Evolutionary conservation across 345 rosid species (phyloP), one percentile per base, ranked within the genome.

Genomic region (Cardamine occulta): DNA sequence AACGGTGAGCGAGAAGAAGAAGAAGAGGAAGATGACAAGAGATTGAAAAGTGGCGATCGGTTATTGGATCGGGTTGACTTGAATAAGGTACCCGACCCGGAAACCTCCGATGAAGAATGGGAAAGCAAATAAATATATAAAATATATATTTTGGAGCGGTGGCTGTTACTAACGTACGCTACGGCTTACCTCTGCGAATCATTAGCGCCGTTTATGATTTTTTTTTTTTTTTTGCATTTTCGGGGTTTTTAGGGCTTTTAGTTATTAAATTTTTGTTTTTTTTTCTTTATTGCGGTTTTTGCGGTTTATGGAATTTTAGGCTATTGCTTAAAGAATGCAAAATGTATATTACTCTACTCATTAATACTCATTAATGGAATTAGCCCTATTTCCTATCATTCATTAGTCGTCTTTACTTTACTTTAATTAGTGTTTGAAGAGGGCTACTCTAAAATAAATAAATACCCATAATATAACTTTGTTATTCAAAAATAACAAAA

Each of bases 21-120:
- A 1, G 82, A 47, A 0, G 72, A 28, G 10, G 67, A n/a, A 11
- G 26, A 66, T 9, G 78, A 66, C 5, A 67, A 73, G 68, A 80
- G 82, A 60, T 68, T 81, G 61, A 85, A 80, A 81, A 77, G 72
- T 23, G 80, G 83, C 21, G 78, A 73, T 48, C 80, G 95, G 66
- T 74, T 87, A 5, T 61, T 81, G 79, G 87, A 77, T 63, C 86
- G 91, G 85, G 94, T 89, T 51, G 99, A 92, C 76, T 82, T 95
- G 90, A 95, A 95, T 72, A 90, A 95, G 72, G 3, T 87, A 63
- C 99, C 99, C 81, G 96, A 92, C 87, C 94, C 97, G 81, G 99
- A 95, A 74, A 91, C 86, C 68, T 85, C 83, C 66, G 93, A 87
- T 63, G 85, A 70, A 57, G 96, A 86, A 47, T 86, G 86, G 84